Evolutionary conservation across 2,329 filamentous ascomycete genomes (phyloP), one percentile per base, ranked within the genome.

Genomic region (Acarospora socialis): DNA sequence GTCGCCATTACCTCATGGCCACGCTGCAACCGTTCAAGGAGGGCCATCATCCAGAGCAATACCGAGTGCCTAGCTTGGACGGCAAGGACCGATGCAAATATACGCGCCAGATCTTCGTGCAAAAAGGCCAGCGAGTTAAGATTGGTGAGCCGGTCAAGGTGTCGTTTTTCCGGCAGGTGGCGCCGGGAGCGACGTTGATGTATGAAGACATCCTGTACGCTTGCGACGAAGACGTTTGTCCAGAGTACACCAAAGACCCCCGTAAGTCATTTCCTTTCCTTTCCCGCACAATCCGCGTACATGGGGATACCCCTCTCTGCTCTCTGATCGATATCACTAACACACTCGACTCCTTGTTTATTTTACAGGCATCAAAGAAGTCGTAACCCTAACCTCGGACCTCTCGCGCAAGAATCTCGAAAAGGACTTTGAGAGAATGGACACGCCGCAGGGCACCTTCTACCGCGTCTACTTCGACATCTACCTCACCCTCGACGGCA

Each of bases 401-500:
- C 68, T 98, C 35, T 94, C 86, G 29, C 79, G 87, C 47, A 98
- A 95, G 69, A 95, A 95, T 54, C 76, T 98, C 8, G 90, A 98
- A 58, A 95, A 94, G 61, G 90, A 98, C 56, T 98, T 98, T 50
- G 90, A 98, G 61, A 77, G 90, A 52, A 95, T 95, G 90, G 90
- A 95, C 55, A 95, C 90, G 1, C 86, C 90, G 4, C 87, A 98
- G 56, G 90, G 90, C 40, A 92, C 82, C 3, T 93, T 93, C 57
- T 93, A 93, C 65, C 77, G 83, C 14, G 68, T 72, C 27, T 71
- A 71, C 54, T 71, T 72, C 44, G 68, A 71, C 44, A 71, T 72
- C 36, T 92, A 92, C 57, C 73, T 98, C 43, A 95, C 90, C 0
- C 76, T 98, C 10, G 90, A 98, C 50, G 90, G 90, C 14, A 92